phyloP scores from a whole-genome alignment of 306 rosid species.

The Citrullus colocynthis region DNA sequence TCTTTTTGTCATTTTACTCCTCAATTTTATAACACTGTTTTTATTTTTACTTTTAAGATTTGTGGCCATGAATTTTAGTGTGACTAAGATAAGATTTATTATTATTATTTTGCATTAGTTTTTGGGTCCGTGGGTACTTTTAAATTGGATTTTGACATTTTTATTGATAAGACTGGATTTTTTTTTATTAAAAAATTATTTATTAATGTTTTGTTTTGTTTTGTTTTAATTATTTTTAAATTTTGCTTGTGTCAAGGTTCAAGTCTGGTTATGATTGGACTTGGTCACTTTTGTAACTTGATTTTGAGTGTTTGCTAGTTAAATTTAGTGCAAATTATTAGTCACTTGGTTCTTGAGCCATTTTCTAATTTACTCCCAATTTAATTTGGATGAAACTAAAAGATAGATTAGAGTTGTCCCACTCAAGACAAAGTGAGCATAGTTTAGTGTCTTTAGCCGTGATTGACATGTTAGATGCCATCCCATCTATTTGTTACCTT shows the following conservation, averaged over 20 bases:
- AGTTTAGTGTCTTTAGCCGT: no score
- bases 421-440: not conserved
- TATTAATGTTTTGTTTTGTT: no score
- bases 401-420: not conserved
- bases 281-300: no score
- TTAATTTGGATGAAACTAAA: no score
- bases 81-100: not conserved
- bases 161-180: not conserved
- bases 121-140: not conserved
- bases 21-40: no score
- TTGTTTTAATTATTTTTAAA: no score
- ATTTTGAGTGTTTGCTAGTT: not conserved
- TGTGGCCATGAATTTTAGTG: not conserved
- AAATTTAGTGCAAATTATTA: no score
- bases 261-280: no score
- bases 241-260: no score
- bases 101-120: not conserved
- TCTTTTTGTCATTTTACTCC: no score
- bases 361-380: not conserved
- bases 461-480: not conserved
- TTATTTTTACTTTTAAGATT: not conserved
- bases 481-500: not conserved
- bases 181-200: no score
- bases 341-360: no score
- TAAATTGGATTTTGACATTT: not conserved